Conservation (phyloP, 768 basidiomycete species). For the Mycena vulgaris region DNA sequence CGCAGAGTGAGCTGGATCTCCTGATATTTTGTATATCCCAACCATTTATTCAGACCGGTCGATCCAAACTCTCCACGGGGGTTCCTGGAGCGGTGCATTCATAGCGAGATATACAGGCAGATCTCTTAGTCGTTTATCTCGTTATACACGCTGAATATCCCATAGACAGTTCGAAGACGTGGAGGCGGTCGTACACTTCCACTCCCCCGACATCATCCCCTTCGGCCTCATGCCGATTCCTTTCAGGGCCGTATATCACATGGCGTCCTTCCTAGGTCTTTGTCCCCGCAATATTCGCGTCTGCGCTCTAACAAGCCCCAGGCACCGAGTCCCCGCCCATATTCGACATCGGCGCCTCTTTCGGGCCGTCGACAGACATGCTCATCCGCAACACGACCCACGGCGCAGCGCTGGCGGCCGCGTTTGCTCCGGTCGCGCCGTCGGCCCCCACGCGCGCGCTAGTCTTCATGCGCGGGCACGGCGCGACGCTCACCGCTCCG, state of each 20-base stretch:
- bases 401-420: constrained; percentile 33
- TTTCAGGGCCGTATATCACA: constrained; percentile 36
- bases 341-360: constrained; percentile 34
- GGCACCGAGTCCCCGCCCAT: constrained; percentile 30
- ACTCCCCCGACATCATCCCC: constrained; percentile 36
- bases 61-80: constrained; percentile 32
- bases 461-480: constrained; percentile 39
- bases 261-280: constrained; percentile 38
- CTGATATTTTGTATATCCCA: not conserved
- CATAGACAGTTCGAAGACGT: constrained; percentile 36
- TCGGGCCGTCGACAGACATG: constrained; percentile 38
- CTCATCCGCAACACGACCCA: constrained; percentile 40
- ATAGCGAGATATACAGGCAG: constrained; percentile 39
- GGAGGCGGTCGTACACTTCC: constrained; percentile 36
- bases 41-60: constrained; percentile 18
- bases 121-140: not conserved
- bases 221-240: constrained; percentile 34
- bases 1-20: constrained; percentile 15
- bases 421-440: constrained; percentile 14
- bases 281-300: not conserved
- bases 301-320: not conserved
- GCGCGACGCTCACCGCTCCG: constrained; percentile 35
- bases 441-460: constrained; percentile 23
- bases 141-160: not conserved
- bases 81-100: constrained; percentile 39